These are phyloP conservation scores for Aureobasidium subglaciale DNA, from an alignment of 2,329 filamentous ascomycete species.

Conservation along the genomic window DNA sequence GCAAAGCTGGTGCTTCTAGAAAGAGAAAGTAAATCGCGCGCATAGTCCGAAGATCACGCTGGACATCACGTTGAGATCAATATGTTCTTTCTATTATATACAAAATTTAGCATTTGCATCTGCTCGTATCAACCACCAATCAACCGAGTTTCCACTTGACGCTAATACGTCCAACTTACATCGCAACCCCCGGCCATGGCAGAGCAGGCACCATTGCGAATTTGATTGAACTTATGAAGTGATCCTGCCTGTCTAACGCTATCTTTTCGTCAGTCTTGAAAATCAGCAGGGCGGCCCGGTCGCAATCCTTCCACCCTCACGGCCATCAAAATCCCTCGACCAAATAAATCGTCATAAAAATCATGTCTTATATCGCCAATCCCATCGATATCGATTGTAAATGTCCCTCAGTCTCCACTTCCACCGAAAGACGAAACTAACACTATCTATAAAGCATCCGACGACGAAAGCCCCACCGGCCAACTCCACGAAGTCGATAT, in stretches of 20 bases:
- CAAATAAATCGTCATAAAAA: too few relatives aligned
- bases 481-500: not conserved
- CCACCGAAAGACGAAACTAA: not conserved
- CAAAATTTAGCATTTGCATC: not conserved
- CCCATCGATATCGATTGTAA: not conserved
- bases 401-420: not conserved
- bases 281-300: too few relatives aligned
- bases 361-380: not conserved
- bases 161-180: too few relatives aligned
- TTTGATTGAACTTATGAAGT: too few relatives aligned
- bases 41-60: not conserved
- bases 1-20: conserved; percentile 17
- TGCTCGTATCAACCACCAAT: too few relatives aligned
- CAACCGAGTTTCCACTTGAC: too few relatives aligned
- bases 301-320: not conserved
- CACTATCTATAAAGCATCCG: not conserved
- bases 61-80: too few relatives aligned
- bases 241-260: too few relatives aligned
- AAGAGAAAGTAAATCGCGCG: conserved; percentile 21
- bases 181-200: too few relatives aligned
- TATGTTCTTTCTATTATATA: too few relatives aligned
- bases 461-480: not conserved
- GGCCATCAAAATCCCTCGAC: not conserved
- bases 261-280: too few relatives aligned
- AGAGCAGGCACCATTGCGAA: too few relatives aligned